A percentile compares a stretch with the other conserved stretches of the same genome.
These are phyloP conservation scores for Kappamyces sp. DNA, from an alignment of 192 early-diverging fungal species.

Conservation along the genomic window DNA sequence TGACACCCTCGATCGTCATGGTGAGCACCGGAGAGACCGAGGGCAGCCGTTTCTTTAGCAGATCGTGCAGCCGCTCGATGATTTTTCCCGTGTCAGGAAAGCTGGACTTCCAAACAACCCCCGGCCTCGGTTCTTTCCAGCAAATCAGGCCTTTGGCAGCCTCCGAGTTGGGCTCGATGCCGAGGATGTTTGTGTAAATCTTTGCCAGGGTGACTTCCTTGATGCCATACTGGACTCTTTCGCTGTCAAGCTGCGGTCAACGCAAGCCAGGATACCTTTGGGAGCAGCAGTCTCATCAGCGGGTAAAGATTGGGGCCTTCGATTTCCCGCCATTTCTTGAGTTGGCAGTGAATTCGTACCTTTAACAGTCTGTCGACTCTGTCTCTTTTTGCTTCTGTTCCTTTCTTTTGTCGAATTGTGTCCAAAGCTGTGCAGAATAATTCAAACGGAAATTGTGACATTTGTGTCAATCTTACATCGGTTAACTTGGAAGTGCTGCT, in stretches of 20 bases:
- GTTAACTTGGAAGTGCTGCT: no score
- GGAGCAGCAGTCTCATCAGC: constrained; percentile 30
- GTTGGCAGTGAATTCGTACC: constrained; percentile 6
- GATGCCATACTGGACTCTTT: constrained; percentile 57
- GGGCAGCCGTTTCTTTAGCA: constrained; percentile 25
- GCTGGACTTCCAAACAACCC: constrained; percentile 2
- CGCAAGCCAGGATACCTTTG: constrained; percentile 27
- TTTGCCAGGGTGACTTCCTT: constrained; percentile 65
- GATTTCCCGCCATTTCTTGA: constrained; percentile 14
- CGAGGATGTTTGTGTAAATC: constrained; percentile 55
- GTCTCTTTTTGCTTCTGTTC: constrained; percentile 23
- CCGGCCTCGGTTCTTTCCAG: constrained; percentile 52
- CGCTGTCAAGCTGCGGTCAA: constrained; percentile 35
- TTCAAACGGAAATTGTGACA: constrained; percentile 24
- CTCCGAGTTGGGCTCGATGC: constrained; percentile 49
- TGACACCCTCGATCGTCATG: constrained; percentile 57
- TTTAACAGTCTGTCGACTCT: constrained; percentile 8
- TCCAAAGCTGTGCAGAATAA: constrained; percentile 23
- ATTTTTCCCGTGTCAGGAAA: not conserved
- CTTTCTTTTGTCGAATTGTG: constrained; percentile 20
- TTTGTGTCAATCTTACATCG: no score
- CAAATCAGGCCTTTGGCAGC: constrained; percentile 67
- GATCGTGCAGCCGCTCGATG: constrained; percentile 20
- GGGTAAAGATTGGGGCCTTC: constrained; percentile 25
- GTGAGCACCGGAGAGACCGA: constrained; percentile 17